phyloP scores from a whole-genome alignment of 768 basidiomycete species.

The Kwoniella dendrophila region DNA sequence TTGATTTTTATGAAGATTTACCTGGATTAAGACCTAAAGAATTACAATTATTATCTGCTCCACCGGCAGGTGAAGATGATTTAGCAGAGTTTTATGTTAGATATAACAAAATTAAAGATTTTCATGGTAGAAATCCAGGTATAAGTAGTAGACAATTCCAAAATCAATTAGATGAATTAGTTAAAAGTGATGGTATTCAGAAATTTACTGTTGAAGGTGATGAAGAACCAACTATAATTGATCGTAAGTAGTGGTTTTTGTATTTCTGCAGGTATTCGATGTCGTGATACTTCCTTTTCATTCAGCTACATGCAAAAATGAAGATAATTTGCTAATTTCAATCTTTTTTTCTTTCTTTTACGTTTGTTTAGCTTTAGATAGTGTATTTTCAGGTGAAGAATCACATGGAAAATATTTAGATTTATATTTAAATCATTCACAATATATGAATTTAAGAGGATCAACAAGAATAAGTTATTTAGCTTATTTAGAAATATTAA shows the following conservation, averaged over 20 bases:
- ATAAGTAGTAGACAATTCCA: conserved; percentile 69
- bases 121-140: conserved; percentile 95
- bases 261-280: too few relatives aligned
- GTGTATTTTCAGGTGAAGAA: conserved; percentile 93
- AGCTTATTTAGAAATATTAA: conserved; percentile 87
- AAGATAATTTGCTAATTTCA: not conserved
- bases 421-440: conserved; percentile 80
- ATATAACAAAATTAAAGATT: conserved; percentile 93
- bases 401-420: conserved; percentile 93
- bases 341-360: not conserved
- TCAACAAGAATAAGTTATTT: conserved; percentile 77
- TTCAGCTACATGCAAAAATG: too few relatives aligned
- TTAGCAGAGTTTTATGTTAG: conserved; percentile 93
- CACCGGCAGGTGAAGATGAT: conserved; percentile 59
- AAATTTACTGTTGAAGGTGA: conserved; percentile 67
- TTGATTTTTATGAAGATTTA: conserved; percentile 75
- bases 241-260: conserved; percentile 76
- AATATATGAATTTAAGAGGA: conserved; percentile 86
- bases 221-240: conserved; percentile 68
- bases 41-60: conserved; percentile 45
- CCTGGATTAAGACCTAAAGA: conserved; percentile 59
- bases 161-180: conserved; percentile 75
- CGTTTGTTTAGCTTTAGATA: conserved; percentile 52
- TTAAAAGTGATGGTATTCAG: conserved; percentile 59
- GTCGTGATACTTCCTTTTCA: too few relatives aligned